These are phyloP conservation scores for Malus sieversii DNA, from an alignment of 306 rosid species.

Conservation along the genomic window DNA sequence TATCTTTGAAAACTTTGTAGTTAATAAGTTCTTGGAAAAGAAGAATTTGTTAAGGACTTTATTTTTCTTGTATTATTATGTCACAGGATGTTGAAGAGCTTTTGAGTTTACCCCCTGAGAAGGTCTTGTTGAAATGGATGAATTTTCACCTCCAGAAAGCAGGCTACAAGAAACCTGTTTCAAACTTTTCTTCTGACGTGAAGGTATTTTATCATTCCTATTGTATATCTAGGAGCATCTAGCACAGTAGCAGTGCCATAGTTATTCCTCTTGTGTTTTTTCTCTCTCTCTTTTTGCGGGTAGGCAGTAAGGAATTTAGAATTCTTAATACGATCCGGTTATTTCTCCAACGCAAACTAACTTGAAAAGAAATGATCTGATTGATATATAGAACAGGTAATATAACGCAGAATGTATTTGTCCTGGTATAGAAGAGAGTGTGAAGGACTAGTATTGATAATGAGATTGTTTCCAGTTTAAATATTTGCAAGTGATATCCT, in stretches of 20 bases:
- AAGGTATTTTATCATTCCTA: constrained; percentile 46
- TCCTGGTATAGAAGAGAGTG: neutral
- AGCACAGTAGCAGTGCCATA: neutral
- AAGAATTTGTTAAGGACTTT: neutral
- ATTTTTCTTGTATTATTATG: constrained; percentile 17
- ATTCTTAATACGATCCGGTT: neutral
- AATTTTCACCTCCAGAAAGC: constrained; percentile 90
- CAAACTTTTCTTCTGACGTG: constrained; percentile 77
- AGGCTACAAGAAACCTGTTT: constrained; percentile 70
- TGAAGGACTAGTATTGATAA: neutral
- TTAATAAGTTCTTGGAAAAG: neutral
- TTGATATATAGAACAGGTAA: neutral
- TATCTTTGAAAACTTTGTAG: neutral
- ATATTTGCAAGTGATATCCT: neutral
- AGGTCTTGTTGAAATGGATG: constrained; percentile 90
- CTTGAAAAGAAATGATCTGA: neutral
- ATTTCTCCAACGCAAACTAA: neutral
- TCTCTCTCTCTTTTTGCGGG: neutral
- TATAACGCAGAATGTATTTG: neutral
- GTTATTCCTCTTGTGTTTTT: neutral
- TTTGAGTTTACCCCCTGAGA: constrained; percentile 84
- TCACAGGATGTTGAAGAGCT: constrained; percentile 94
- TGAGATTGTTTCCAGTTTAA: neutral
- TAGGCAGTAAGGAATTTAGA: neutral
- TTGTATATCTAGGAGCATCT: neutral